Base-by-base conservation (phyloP, 176 grass and related monocot species). In the Puya raimondii region DNA sequence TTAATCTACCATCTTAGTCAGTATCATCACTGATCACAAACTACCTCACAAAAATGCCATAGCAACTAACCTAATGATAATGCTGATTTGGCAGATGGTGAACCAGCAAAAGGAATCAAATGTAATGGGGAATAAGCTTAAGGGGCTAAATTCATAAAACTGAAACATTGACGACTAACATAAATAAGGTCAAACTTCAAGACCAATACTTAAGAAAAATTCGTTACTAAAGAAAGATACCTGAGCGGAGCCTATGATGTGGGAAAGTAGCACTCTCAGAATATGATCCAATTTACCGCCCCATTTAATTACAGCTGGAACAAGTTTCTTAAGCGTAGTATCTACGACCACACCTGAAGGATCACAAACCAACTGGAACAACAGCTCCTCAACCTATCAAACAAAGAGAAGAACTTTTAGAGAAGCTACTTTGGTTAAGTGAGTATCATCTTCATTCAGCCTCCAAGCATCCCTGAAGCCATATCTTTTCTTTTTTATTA, bases 231-330 rank as follows among this genome's bases (percentile, higher is more conserved):
- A 29, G 70, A 65, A 51, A 59, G 23, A 68, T 85, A 92, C 92
- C 84, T 89, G 89, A 87, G 84, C 89, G 79, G 93, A 90, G 70
- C 79, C 82, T 64, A 97, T 76, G 61, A 97, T 81, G 81, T 97
- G 81, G 64, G 79, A 75, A 12, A 97, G 84, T 76, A 92, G 75
- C 12, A 92, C 89, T 18, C 82, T 83, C 74, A 79, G 81, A 80
- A 97, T 85, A 79, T 97, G 89, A 83, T 90, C 86, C 73, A 97
- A 81, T 97, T 97, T 90, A 80, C 74, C 82, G 78, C 89, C 86
- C 93, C 93, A 97, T 63, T 75, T 92, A 87, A 90, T 86, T 64
- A 90, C 71, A 76, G 86, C 93, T 64, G 89, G 84, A 83, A 92
- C 79, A 75, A 97, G 93, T 68, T 92, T 79, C 82, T 80, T 92